These are phyloP conservation scores for Canavalia ensiformis DNA, from an alignment of 306 rosid genomes.

Conservation along the genomic window DNA sequence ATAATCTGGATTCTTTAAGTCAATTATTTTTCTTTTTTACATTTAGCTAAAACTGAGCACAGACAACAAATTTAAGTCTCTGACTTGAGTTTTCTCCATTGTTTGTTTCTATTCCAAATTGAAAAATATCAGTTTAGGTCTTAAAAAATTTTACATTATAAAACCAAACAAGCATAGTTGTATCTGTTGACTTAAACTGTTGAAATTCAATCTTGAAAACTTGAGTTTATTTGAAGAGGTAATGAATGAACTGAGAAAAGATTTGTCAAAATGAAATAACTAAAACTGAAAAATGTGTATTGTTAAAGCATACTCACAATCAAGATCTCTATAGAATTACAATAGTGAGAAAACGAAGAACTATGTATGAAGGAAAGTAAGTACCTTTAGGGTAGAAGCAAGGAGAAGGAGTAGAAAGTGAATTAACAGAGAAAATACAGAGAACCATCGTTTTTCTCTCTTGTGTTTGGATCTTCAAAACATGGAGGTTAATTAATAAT, in stretches of 20 bases:
- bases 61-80: constrained; percentile 3
- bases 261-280: not conserved
- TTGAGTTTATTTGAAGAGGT: not conserved
- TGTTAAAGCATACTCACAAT: not conserved
- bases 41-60: constrained; percentile 1
- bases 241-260: constrained; percentile 5
- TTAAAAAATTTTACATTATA: constrained; percentile 8
- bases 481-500: not conserved
- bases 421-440: constrained; percentile 38
- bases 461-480: constrained; percentile 26
- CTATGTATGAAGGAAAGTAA: not conserved
- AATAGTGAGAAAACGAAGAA: not conserved
- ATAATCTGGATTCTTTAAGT: not conserved
- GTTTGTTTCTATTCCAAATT: not conserved
- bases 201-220: not conserved
- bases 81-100: not conserved
- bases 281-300: constrained; percentile 1
- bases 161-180: not conserved
- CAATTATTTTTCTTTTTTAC: not conserved
- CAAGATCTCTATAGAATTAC: not conserved
- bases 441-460: constrained; percentile 44
- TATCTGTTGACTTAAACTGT: not conserved
- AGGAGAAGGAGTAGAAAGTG: constrained; percentile 36
- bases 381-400: constrained; percentile 51
- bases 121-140: not conserved